Conservation (phyloP, 148 eudicot species). For the Amaranthus cruentus region DNA sequence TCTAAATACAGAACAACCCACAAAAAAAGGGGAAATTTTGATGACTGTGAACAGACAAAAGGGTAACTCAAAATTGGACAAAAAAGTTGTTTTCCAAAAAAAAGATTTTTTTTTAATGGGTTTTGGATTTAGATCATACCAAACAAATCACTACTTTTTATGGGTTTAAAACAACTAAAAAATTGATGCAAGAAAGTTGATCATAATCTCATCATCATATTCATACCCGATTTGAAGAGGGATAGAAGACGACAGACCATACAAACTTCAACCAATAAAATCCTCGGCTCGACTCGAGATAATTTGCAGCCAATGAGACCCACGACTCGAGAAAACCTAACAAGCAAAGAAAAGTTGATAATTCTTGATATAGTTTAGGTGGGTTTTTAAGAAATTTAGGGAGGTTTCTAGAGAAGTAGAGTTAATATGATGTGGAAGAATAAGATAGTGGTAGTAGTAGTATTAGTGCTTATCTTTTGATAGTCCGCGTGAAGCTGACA, state of each 20-base stretch:
- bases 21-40: background rate
- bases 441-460: background rate
- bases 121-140: conserved; percentile 1
- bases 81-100: conserved; percentile 17
- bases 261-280: too few species aligned
- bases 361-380: background rate
- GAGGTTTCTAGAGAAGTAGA: background rate
- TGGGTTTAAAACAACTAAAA: background rate
- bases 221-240: too few species aligned
- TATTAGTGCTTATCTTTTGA: conserved; percentile 24
- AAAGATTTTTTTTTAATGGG: too few species aligned
- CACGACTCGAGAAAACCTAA: too few species aligned
- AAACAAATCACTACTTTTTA: conserved; percentile 16
- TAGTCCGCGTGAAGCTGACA: conserved; percentile 22
- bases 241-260: too few species aligned
- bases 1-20: too few species aligned
- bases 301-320: too few species aligned
- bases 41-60: conserved; percentile 14
- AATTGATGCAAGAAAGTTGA: background rate
- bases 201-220: too few species aligned
- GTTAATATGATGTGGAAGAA: background rate
- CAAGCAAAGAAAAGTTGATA: too few species aligned
- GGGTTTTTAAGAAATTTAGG: background rate
- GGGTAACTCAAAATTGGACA: conserved; percentile 8
- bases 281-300: too few species aligned